Percentiles rank a stretch among this genome's conserved stretches.
Conservation (phyloP, 75 land plant species). For the Cupressus sempervirens region DNA sequence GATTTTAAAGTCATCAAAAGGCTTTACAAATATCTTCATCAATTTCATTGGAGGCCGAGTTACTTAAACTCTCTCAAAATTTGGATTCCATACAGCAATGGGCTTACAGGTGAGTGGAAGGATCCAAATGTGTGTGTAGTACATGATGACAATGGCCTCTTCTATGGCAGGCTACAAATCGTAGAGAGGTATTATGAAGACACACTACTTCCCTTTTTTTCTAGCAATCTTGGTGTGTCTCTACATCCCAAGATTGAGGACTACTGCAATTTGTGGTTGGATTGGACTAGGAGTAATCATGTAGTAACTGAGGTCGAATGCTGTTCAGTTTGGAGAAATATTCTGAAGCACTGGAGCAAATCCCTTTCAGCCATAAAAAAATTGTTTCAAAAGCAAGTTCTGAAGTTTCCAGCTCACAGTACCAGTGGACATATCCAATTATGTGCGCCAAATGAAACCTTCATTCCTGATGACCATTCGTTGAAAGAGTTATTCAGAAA, state of each 20-base stretch:
- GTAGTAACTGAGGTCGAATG: constrained; percentile 18
- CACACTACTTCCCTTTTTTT: constrained; percentile 25
- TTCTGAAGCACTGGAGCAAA: constrained; percentile 19
- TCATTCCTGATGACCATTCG: constrained; percentile 47
- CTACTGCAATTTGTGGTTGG: constrained; percentile 33
- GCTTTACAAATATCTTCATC: too few species aligned
- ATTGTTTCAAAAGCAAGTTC: constrained; percentile 1
- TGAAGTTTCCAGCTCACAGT: constrained; percentile 21
- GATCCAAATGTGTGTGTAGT: too few species aligned
- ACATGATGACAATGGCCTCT: too few species aligned
- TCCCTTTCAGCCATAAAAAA: neutral
- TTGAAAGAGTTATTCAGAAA: constrained; percentile 36
- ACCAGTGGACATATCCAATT: constrained; percentile 17
- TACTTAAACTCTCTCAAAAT: too few species aligned
- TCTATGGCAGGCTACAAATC: too few species aligned
- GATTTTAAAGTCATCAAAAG: too few species aligned
- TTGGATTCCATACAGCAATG: too few species aligned
- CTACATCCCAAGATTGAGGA: constrained; percentile 32
- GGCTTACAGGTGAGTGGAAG: too few species aligned
- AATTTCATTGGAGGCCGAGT: too few species aligned
- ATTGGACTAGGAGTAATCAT: constrained; percentile 18
- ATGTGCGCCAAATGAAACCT: constrained; percentile 28
- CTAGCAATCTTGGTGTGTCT: constrained; percentile 19
- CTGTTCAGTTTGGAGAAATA: constrained; percentile 31
- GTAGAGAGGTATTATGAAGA: constrained; percentile 14